Evolutionary conservation across 176 grass and related monocot genomes (phyloP).

Genomic region (Stipa capillata): DNA sequence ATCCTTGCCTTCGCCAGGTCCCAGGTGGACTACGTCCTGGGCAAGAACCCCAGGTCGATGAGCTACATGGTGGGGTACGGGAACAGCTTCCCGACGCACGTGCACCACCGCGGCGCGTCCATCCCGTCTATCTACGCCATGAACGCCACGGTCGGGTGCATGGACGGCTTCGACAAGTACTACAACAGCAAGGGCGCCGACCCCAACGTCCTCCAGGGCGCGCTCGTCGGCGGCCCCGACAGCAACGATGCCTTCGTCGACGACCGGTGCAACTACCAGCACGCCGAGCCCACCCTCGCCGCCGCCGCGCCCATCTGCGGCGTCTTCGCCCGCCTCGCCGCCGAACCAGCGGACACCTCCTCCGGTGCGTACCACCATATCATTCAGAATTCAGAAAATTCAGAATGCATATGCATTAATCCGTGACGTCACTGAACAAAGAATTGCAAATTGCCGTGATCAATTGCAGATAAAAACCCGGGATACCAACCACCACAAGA

Average conservation of each 20-base stretch:
- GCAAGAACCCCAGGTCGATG: constrained; percentile 69
- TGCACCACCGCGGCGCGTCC: constrained; percentile 90
- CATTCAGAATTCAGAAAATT: background rate
- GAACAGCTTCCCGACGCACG: constrained; percentile 45
- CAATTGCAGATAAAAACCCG: background rate
- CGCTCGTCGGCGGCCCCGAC: constrained; percentile 78
- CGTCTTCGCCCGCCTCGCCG: constrained; percentile 57
- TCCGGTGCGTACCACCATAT: background rate
- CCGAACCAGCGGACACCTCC: background rate
- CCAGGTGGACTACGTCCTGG: constrained; percentile 81
- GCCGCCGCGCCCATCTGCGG: constrained; percentile 63
- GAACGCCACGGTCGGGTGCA: constrained; percentile 39
- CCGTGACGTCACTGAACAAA: background rate
- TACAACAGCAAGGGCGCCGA: constrained; percentile 55
- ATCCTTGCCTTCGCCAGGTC: constrained; percentile 51
- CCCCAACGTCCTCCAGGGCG: constrained; percentile 64
- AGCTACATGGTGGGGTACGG: constrained; percentile 90
- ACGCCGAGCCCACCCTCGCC: constrained; percentile 57
- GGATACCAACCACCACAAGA: background rate
- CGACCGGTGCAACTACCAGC: constrained; percentile 63
- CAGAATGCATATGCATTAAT: background rate
- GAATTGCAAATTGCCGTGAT: background rate
- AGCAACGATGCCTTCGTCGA: constrained; percentile 59
- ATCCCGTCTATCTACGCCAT: constrained; percentile 49
- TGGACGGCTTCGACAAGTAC: constrained; percentile 76